These are phyloP conservation scores for Verruconis gallopava DNA, from an alignment of 2,329 filamentous ascomycete species.

Conservation along the genomic window DNA sequence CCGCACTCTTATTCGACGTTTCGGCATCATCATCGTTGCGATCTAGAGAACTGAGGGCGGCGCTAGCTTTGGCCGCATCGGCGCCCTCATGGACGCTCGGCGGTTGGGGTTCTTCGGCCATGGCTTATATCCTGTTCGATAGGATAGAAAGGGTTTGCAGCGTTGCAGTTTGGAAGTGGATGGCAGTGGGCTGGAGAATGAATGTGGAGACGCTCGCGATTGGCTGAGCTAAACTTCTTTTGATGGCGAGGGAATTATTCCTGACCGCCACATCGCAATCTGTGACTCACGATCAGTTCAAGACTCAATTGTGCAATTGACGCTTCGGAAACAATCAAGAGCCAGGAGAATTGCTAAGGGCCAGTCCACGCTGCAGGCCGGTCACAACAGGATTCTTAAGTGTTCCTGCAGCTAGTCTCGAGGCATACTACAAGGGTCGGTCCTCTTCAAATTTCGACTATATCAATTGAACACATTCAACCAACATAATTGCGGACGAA, in stretches of 20 bases:
- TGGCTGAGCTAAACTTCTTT: neutral
- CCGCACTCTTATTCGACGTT: conserved; percentile 30
- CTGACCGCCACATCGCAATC: neutral
- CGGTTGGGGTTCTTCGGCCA: conserved; percentile 51
- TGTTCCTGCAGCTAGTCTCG: no score
- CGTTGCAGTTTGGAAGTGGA: neutral
- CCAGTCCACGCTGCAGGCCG: no score
- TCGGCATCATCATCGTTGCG: conserved; percentile 33
- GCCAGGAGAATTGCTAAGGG: no score
- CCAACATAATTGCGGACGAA: no score
- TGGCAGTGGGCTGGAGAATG: neutral
- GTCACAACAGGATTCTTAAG: no score
- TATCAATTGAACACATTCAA: no score
- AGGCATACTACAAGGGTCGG: no score
- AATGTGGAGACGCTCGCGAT: neutral
- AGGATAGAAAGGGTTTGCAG: no score
- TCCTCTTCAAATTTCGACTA: no score
- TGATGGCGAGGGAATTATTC: neutral
- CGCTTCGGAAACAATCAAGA: no score
- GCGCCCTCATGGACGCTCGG: conserved; percentile 48
- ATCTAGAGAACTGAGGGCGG: conserved; percentile 60
- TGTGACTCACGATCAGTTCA: neutral
- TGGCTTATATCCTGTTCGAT: no score
- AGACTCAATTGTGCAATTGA: no score
- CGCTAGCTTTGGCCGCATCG: conserved; percentile 65